Evolutionary conservation across 768 basidiomycete species (phyloP), one percentile per base, ranked within the genome.

Genomic region (Asterophora parasitica): DNA sequence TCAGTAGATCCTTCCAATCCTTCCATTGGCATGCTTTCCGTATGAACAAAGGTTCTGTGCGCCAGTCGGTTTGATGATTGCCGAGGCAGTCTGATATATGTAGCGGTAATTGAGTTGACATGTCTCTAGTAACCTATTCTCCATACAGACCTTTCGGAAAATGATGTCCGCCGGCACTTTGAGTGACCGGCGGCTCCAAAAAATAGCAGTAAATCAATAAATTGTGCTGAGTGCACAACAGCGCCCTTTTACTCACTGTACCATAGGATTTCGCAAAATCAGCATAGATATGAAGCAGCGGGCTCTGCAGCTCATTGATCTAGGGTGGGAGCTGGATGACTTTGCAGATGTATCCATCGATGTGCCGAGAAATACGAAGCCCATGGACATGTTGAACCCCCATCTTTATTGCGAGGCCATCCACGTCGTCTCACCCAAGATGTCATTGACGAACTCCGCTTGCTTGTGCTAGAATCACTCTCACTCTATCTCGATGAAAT

Each of bases 401-500:
- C 30, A 23, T 48, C 51, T 23, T 15, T 44, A 20, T 42, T 48
- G n/a, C 31, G 36, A 26, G 52, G 52, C 10, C 30, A 36, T n/a
- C 46, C 47, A 28, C 26, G 31, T 19, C 27, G 44, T 12, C 47
- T 53, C 15, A 44, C 20, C 19, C 20, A 38, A 16, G 33, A 48
- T 20, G 44, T 41, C 12, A 50, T 52, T 27, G 46, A 54, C 6
- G 52, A 51, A 23, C 46, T 58, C 12, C 27, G 41, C 12, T 37
- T 37, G 1, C 48, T 58, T 1, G 37, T 56, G 20, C 33, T 32
- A 2, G 52, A 56, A 44, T 20, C 50, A 11, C 57, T 52, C n/a
- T 49, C 49, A 42, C 37, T 58, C n/a, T 63, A 53, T 42, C 52
- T 61, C 5, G 60, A 61, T 34, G 50, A 61, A 41, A 50, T 63